A percentile compares a stretch with the other conserved stretches of the same genome.
Evolutionary conservation across 2,329 filamentous ascomycete genomes (phyloP).

Genomic region (Penicillium sp.): DNA sequence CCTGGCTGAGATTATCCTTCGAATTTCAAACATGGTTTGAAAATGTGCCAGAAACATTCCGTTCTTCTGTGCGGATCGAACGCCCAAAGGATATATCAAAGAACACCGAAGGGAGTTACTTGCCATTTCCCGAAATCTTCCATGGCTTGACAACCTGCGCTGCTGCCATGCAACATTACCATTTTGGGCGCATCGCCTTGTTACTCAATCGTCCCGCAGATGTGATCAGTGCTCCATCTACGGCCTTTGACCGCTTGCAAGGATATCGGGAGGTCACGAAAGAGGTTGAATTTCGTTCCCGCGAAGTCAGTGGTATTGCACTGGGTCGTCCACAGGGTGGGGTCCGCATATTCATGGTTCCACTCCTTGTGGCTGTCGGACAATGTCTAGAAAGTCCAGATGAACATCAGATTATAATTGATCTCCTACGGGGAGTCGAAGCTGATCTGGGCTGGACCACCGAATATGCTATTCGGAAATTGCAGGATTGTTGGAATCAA

Average conservation of each 20-base stretch:
- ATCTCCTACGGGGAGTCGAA: slow-evolving; percentile 58
- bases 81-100: slow-evolving; percentile 35
- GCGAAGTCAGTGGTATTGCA: slow-evolving; percentile 60
- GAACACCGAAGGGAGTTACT: slow-evolving; percentile 31
- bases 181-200: slow-evolving; percentile 63
- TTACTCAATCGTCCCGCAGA: slow-evolving; percentile 61
- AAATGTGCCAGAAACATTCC: slow-evolving; percentile 58
- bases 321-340: slow-evolving; percentile 55
- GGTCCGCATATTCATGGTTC: slow-evolving; percentile 58
- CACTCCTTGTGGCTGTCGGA: slow-evolving; percentile 60
- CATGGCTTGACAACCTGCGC: slow-evolving; percentile 62
- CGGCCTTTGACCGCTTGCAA: slow-evolving; percentile 54
- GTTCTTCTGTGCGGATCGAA: slow-evolving; percentile 52
- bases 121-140: slow-evolving; percentile 57
- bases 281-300: slow-evolving; percentile 56
- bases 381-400: slow-evolving; percentile 54
- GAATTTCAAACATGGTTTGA: slow-evolving; percentile 59
- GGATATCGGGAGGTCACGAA: slow-evolving; percentile 58
- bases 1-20: slow-evolving; percentile 54
- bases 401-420: slow-evolving; percentile 56
- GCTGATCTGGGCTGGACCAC: slow-evolving; percentile 61
- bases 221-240: slow-evolving; percentile 52
- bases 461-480: slow-evolving; percentile 53
- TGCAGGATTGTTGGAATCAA: slow-evolving; percentile 39
- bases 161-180: slow-evolving; percentile 63